These are phyloP conservation scores for Fusarium citri DNA, from an alignment of 2,329 filamentous ascomycete genomes.

Conservation along the genomic window DNA sequence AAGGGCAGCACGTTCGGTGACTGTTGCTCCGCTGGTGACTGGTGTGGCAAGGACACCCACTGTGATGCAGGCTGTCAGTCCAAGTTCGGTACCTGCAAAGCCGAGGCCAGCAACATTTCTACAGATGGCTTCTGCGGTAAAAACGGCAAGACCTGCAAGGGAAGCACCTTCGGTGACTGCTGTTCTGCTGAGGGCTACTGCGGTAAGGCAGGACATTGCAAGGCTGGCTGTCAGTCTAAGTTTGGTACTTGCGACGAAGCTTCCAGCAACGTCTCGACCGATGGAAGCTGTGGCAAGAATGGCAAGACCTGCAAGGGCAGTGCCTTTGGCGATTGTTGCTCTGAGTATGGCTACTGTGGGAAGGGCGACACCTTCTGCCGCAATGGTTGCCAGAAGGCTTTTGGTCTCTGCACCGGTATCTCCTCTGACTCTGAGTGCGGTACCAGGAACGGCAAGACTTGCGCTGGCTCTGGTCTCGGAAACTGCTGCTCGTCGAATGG, in stretches of 20 bases:
- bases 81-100: background rate
- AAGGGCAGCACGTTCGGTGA: constrained; percentile 3
- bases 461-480: constrained; percentile 10
- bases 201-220: background rate
- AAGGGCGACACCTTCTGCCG: constrained; percentile 2
- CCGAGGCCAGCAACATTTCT: background rate
- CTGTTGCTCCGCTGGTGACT: constrained; percentile 16
- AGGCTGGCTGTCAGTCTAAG: background rate
- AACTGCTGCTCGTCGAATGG: constrained; percentile 16
- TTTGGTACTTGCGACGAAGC: constrained; percentile 1
- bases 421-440: constrained; percentile 4
- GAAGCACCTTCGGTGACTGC: constrained; percentile 7
- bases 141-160: constrained; percentile 12
- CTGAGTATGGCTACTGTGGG: constrained; percentile 6
- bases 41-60: background rate
- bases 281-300: constrained; percentile 16
- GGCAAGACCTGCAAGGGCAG: constrained; percentile 22
- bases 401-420: constrained; percentile 1
- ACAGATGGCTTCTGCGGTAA: constrained; percentile 8
- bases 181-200: constrained; percentile 19
- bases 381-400: background rate
- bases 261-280: background rate
- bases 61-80: constrained; percentile 1
- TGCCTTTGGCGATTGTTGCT: constrained; percentile 5
- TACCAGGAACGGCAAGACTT: constrained; percentile 13